Conservation (phyloP, 2,329 filamentous ascomycete genomes). For the Xylaria sp. region DNA sequence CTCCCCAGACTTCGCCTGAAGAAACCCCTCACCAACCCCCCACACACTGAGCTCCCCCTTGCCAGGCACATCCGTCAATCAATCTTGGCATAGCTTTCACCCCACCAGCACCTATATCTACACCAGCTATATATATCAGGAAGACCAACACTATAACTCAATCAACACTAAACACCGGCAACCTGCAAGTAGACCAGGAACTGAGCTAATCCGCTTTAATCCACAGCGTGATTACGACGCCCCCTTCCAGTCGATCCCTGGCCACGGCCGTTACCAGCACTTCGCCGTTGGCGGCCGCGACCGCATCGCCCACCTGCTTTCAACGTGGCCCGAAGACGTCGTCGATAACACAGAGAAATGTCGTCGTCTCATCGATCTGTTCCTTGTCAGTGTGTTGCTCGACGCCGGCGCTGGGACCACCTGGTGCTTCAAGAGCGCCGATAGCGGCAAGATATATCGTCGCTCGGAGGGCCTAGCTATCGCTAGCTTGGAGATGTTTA, state of each 20-base stretch:
- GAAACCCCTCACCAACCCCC: constrained; percentile 26
- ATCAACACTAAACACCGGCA: background rate
- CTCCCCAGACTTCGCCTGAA: constrained; percentile 1
- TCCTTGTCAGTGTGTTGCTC: constrained; percentile 79
- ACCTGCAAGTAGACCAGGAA: background rate
- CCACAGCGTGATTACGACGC: constrained; percentile 49
- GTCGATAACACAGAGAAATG: constrained; percentile 53
- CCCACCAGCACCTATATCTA: background rate
- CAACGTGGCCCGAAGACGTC: constrained; percentile 45
- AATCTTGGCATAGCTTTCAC: constrained; percentile 17
- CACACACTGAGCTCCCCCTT: constrained; percentile 16
- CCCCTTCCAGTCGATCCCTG: constrained; percentile 58
- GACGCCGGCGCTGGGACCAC: constrained; percentile 89
- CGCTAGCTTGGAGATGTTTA: constrained; percentile 88
- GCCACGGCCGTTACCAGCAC: constrained; percentile 71
- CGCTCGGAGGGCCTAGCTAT: constrained; percentile 74
- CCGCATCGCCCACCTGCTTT: constrained; percentile 53
- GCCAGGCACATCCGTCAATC: constrained; percentile 5
- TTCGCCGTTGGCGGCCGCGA: constrained; percentile 66
- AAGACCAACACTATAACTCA: background rate
- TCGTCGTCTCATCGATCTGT: constrained; percentile 68
- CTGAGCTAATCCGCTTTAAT: background rate
- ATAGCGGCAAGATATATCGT: constrained; percentile 83
- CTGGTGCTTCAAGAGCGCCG: constrained; percentile 93
- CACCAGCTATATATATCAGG: background rate